These are phyloP conservation scores for Tilletia caries DNA, from an alignment of 1,284 basidiomycete genomes.

Conservation along the genomic window DNA sequence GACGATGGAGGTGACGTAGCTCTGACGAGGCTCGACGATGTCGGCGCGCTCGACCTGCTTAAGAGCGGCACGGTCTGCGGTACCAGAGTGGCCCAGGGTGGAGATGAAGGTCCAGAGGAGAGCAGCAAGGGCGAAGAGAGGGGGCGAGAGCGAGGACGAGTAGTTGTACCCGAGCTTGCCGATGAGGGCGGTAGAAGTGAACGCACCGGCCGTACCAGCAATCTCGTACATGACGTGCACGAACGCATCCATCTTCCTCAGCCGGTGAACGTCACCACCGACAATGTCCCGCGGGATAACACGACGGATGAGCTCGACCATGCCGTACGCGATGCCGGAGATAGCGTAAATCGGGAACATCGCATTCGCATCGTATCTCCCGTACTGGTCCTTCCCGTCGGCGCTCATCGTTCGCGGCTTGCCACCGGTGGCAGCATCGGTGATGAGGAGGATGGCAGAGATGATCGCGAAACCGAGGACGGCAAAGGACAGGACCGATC, in stretches of 20 bases:
- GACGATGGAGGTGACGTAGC: constrained; percentile 26
- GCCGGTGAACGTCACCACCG: constrained; percentile 45
- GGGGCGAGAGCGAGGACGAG: constrained; percentile 47
- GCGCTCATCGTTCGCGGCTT: constrained; percentile 35
- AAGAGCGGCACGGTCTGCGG: constrained; percentile 13
- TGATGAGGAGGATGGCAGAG: constrained; percentile 50
- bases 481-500: constrained; percentile 50
- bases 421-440: constrained; percentile 53
- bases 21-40: constrained; percentile 19
- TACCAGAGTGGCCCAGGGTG: constrained; percentile 28
- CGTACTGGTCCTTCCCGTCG: constrained; percentile 48
- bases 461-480: constrained; percentile 52
- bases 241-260: constrained; percentile 54
- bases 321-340: constrained; percentile 52
- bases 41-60: constrained; percentile 18
- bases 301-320: constrained; percentile 54
- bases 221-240: constrained; percentile 55
- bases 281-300: constrained; percentile 53
- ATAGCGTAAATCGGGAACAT: constrained; percentile 50
- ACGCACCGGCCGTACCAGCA: constrained; percentile 54
- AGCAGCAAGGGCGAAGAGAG: constrained; percentile 45
- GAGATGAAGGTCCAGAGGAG: constrained; percentile 41
- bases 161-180: constrained; percentile 54
- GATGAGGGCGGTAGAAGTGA: constrained; percentile 53
- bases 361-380: constrained; percentile 51